These are phyloP conservation scores for Truncatella angustata DNA, from an alignment of 2,329 filamentous ascomycete genomes.

Conservation along the genomic window DNA sequence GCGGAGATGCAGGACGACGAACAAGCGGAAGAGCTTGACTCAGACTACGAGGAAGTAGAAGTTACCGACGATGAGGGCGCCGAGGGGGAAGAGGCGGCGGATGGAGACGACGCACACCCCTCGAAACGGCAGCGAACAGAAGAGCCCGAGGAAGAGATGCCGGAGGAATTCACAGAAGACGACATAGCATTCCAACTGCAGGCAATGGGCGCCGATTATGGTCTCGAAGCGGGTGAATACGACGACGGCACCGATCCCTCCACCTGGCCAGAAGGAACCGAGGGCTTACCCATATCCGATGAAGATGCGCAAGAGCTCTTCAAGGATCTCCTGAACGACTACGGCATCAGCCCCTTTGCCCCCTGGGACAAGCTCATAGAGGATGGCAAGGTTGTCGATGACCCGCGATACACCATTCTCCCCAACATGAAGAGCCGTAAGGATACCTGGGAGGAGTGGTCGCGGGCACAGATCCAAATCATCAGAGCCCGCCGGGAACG, in stretches of 20 bases:
- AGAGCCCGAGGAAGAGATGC: conserved; percentile 33
- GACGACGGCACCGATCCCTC: conserved; percentile 58
- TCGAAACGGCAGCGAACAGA: conserved; percentile 49
- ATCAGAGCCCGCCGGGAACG: conserved; percentile 71
- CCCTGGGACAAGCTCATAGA: conserved; percentile 90
- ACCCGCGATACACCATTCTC: conserved; percentile 82
- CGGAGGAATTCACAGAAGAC: conserved; percentile 85
- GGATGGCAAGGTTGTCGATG: conserved; percentile 77
- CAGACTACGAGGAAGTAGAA: conserved; percentile 77
- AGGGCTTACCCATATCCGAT: conserved; percentile 68
- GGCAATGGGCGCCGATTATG: conserved; percentile 84
- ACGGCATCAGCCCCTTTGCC: conserved; percentile 78
- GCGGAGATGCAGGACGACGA: conserved; percentile 26
- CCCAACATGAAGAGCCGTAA: conserved; percentile 77
- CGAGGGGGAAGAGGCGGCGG: conserved; percentile 42
- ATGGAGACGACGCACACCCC: conserved; percentile 46
- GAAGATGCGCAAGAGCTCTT: conserved; percentile 78
- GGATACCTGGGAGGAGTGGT: conserved; percentile 84
- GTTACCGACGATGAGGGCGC: conserved; percentile 56
- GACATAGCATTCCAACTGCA: conserved; percentile 92
- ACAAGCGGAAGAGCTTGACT: conserved; percentile 53
- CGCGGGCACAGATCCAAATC: conserved; percentile 69
- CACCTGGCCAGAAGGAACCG: conserved; percentile 68
- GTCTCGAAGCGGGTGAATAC: conserved; percentile 73
- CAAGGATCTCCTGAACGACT: conserved; percentile 82